These are phyloP conservation scores for Cyclotella distinguenda DNA, from an alignment of 108 stramenopile genomes.

Conservation along the genomic window DNA sequence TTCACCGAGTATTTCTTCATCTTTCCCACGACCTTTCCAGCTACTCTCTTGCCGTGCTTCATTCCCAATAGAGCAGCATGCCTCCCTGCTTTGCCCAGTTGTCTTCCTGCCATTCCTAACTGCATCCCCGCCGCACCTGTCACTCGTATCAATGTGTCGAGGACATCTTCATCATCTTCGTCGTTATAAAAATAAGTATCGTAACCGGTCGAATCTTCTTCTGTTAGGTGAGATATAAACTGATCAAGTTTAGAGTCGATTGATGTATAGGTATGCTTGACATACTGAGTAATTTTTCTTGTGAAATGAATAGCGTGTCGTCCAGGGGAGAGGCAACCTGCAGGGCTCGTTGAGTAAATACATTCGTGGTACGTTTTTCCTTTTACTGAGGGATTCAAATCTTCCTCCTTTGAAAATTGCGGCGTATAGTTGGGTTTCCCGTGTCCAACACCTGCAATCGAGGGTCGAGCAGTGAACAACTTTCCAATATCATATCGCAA, in stretches of 20 bases:
- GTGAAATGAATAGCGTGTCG: slow-evolving; percentile 49
- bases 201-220: slow-evolving; percentile 20
- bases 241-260: slow-evolving; percentile 50
- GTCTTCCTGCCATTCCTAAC: slow-evolving; percentile 12
- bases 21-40: slow-evolving; percentile 39
- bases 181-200: slow-evolving; percentile 11
- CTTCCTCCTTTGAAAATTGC: no score
- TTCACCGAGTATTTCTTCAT: slow-evolving; percentile 35
- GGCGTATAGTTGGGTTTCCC: background rate
- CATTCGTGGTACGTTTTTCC: slow-evolving; percentile 29
- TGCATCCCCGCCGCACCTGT: slow-evolving; percentile 36
- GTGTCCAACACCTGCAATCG: slow-evolving; percentile 9
- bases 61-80: slow-evolving; percentile 30
- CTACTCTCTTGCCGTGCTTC: slow-evolving; percentile 25
- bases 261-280: slow-evolving; percentile 31
- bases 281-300: slow-evolving; percentile 24
- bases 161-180: slow-evolving; percentile 42
- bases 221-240: slow-evolving; percentile 26
- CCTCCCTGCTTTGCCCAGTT: slow-evolving; percentile 18
- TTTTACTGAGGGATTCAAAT: background rate
- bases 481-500: slow-evolving; percentile 29
- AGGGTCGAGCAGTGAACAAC: slow-evolving; percentile 24
- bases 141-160: slow-evolving; percentile 44
- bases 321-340: slow-evolving; percentile 57
- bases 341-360: slow-evolving; percentile 59